These are phyloP conservation scores for Sphaerulina vaccinii DNA, from an alignment of 2,329 filamentous ascomycete genomes.

Conservation along the genomic window DNA sequence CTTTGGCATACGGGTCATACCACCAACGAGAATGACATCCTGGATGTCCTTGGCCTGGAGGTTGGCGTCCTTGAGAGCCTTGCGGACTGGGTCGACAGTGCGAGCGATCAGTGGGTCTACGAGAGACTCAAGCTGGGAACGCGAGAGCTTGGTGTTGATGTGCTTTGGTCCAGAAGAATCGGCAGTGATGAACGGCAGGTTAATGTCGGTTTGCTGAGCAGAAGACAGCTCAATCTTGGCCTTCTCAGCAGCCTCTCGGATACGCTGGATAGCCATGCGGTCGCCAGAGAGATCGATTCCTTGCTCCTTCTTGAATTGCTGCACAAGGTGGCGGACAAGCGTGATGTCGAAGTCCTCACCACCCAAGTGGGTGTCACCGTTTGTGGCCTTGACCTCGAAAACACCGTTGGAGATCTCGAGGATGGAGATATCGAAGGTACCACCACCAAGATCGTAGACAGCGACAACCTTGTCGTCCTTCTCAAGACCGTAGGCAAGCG, in stretches of 20 bases:
- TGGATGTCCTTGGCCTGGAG: slow-evolving; percentile 91
- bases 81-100: slow-evolving; percentile 90
- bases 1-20: slow-evolving; percentile 99
- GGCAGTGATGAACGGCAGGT: slow-evolving; percentile 97
- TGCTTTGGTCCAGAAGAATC: slow-evolving; percentile 95
- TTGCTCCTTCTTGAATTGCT: slow-evolving; percentile 95
- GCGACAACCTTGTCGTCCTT: slow-evolving; percentile 91
- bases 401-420: slow-evolving; percentile 97
- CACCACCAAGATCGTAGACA: slow-evolving; percentile 96
- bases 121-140: slow-evolving; percentile 88
- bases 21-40: slow-evolving; percentile 96
- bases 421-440: slow-evolving; percentile 98
- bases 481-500: slow-evolving; percentile 92
- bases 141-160: slow-evolving; percentile 93
- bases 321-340: slow-evolving; percentile 88
- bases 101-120: slow-evolving; percentile 83
- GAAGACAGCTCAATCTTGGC: slow-evolving; percentile 98
- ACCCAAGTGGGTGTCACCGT: slow-evolving; percentile 97
- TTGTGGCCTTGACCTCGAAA: slow-evolving; percentile 98
- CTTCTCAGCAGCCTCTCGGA: slow-evolving; percentile 97
- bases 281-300: slow-evolving; percentile 85
- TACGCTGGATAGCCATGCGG: slow-evolving; percentile 98
- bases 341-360: slow-evolving; percentile 97
- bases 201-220: slow-evolving; percentile 93
- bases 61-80: slow-evolving; percentile 93